Base-by-base conservation (phyloP, 331 rosid genomes). In the Cydonia oblonga region DNA sequence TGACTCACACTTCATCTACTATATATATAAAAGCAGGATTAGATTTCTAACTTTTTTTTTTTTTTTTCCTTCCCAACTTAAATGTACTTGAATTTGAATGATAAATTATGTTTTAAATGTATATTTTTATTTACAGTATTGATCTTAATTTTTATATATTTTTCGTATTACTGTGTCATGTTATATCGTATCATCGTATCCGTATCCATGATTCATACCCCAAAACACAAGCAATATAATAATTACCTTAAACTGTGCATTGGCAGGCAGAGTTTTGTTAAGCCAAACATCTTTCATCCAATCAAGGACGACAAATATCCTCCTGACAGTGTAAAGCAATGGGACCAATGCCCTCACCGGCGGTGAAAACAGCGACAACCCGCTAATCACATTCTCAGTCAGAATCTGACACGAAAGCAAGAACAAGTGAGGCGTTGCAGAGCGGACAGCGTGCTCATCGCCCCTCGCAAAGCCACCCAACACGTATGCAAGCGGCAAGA, bases 391-490 rank as follows among this genome's bases (percentile, higher is more conserved):
- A 40, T 93, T 91, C 79, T 93, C 98, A 0, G 96, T 87, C 57
- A 93, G 54, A 20, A 93, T 93, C 63, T 93, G 97, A 63, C 81
- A 93, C 1, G 98, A 84, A 0, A 93, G 78, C 83, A 93, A 82
- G 82, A 89, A 93, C 61, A 93, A 26, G 53, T 93, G 96, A 0
- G 98, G 98, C 0, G 98, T 89, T 0, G 97, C 98, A 0, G 96
- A 93, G 5, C 92, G 85, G 20, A 91, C 91, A 0, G 97, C 96
- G 25, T 82, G 89, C 16, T 91, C 90, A 52, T 93, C 98, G 2
- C 98, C 91, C 73, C 98, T 85, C 0, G 98, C 96, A 29, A 93
- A 93, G 23, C 97, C 97, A 1, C 98, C 97, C 32, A 93, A 66
- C 46, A 89, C 98, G 35, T 87, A 93, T 0, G 97, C 96, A 42